Base-by-base conservation (phyloP, 1,139 yeast genomes). In the Kluyveromyces sp. region DNA sequence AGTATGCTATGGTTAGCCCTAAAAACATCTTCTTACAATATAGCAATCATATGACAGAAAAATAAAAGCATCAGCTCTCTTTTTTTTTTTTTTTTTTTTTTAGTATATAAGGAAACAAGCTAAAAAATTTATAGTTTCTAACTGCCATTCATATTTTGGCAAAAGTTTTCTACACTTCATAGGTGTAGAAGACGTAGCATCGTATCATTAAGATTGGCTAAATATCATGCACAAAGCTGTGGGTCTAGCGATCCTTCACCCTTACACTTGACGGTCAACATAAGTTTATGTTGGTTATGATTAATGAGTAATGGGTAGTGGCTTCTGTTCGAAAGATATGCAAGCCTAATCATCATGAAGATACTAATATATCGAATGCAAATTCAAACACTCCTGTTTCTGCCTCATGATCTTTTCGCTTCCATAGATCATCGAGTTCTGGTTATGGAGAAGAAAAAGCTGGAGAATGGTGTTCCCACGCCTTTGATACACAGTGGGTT, bases 391-490 rank as follows among this genome's bases (percentile, higher is more conserved):
- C 86, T 79, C 86, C 86, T 73, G 73, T 74, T 80, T 80, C 87
- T 80, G 87, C 85, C 84, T 73, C 83, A 72, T 61, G 56, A 72
- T 76, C 79, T 71, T 66, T 58, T 48, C 58, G 51, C 62, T 58
- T 55, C 75, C 60, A 67, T 78, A 70, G 81, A 70, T 67, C 69
- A 51, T 59, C 71, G 81, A 83, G 84, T 79, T 76, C 83, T 80
- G 66, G 53, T 78, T 59, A 73, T 67, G 86, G 87, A 80, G 86
- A 70, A 80, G 78, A 80, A 50, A 50, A 77, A 78, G 84, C 84
- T 70, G 65, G 63, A 34, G 39, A 41, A 54, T 45, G 53, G 45
- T 48, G 39, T 48, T 39, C 45, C 49, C 50, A 49, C 58, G 50
- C 49, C 45, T 54, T 54, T 59, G 63, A 59, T 60, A 58, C 62